phyloP scores from a whole-genome alignment of 768 basidiomycete genomes.

The Tricholoma hemisulphureum region DNA sequence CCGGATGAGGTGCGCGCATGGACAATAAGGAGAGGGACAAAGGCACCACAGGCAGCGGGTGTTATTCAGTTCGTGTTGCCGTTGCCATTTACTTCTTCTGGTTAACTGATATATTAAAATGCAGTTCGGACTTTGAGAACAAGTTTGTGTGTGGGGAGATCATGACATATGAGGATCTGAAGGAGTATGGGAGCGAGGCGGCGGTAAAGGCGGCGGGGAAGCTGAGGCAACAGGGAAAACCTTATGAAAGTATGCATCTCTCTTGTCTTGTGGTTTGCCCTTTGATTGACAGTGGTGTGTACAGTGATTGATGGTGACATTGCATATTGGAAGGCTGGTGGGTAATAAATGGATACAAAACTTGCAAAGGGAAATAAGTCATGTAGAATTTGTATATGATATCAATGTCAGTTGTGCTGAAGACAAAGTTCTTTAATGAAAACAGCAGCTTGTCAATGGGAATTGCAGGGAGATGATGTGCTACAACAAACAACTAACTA shows the following conservation, averaged over 20 bases:
- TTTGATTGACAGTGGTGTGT: constrained; percentile 4
- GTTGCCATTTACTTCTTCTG: background rate
- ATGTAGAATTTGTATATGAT: background rate
- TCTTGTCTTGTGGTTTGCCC: constrained; percentile 3
- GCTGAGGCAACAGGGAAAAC: constrained; percentile 93
- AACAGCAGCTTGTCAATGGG: too few species aligned
- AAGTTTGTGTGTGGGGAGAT: constrained; percentile 98
- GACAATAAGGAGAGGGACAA: constrained; percentile 92
- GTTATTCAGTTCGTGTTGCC: constrained; percentile 82
- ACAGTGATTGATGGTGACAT: constrained; percentile 87
- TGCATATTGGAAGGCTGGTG: constrained; percentile 88
- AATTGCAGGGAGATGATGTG: too few species aligned
- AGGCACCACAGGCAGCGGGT: constrained; percentile 96
- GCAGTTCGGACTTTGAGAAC: constrained; percentile 93
- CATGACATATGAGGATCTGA: constrained; percentile 87
- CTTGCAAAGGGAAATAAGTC: background rate
- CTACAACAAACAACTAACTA: too few species aligned
- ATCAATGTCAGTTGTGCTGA: too few species aligned
- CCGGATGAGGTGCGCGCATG: constrained; percentile 97
- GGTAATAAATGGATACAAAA: constrained; percentile 23
- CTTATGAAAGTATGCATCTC: constrained; percentile 78
- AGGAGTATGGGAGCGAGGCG: constrained; percentile 85
- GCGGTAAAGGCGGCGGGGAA: constrained; percentile 95
- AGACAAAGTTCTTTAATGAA: too few species aligned
- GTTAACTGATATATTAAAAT: background rate